Evolutionary conservation across 768 basidiomycete species (phyloP), one percentile per base, ranked within the genome.

Genomic region (Amanita molliuscula): DNA sequence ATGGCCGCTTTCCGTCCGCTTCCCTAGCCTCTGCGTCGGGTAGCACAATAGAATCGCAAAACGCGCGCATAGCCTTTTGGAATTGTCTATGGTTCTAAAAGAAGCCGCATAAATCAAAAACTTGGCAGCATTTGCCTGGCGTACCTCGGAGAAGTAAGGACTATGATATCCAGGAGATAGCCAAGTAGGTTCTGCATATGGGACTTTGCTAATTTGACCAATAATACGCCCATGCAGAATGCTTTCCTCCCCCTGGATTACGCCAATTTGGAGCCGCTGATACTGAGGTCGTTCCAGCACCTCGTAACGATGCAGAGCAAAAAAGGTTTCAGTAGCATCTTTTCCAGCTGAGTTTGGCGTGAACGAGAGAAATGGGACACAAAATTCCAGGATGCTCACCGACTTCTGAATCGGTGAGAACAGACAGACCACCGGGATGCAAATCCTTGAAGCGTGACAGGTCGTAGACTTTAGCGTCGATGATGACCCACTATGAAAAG

Each of bases 401-500:
- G 40, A 92, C 77, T 56, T 88, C 88, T 6, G 73, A 66, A 59
- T 88, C 82, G 21, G 81, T 64, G 20, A 96, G 74, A 8, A 90
- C 90, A 2, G 78, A 73, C 0, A 74, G 61, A 21, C 91, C 90
- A 50, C 91, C 92, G 0, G 89, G 92, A 59, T 96, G 92, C 44
- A 93, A 67, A 43, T 72, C 73, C 57, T 77, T 76, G 70, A 97
- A 94, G 57, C 74, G 79, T 16, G 83, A 78, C 16, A 94, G 65
- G 65, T 93, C 82, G 64, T 82, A 92, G 28, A 91, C 90, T 59
- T 83, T 86, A 25, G 81, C 73, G 61, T 95, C 89, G 55, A 92
- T 78, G 54, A 91, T 76, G 41, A 92, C 68, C 88, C 88, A 92
- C 82, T 88, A 51, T 28, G 23, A 31, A 15, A 18, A 11, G 23